Evolutionary conservation across 2,329 filamentous ascomycete genomes (phyloP).

Genomic region (Colletotrichum theobromicola): DNA sequence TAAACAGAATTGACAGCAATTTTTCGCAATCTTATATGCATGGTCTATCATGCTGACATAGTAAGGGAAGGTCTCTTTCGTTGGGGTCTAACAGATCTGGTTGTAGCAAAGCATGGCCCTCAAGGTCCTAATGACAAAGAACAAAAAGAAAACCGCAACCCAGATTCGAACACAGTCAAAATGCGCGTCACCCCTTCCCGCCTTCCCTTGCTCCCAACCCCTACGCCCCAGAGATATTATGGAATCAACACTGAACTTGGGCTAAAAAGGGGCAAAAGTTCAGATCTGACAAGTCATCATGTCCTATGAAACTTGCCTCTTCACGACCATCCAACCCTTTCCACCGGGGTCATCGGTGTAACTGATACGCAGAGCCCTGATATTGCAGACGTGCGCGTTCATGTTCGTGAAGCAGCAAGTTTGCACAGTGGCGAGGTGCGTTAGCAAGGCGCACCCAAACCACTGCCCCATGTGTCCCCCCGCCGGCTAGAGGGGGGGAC

Average conservation of each 20-base stretch:
- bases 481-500: not conserved
- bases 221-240: not conserved
- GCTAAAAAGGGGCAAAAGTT: not conserved
- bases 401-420: not conserved
- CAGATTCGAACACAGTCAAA: not conserved
- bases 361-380: not conserved
- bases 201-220: no score
- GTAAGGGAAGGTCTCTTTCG: not conserved
- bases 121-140: not conserved
- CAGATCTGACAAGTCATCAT: not conserved
- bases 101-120: not conserved
- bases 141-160: not conserved
- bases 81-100: not conserved
- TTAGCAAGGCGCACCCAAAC: not conserved
- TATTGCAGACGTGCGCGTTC: not conserved
- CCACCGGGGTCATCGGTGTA: not conserved
- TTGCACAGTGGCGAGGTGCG: not conserved
- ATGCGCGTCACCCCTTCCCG: no score
- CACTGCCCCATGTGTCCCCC: not conserved
- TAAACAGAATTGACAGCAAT: not conserved
- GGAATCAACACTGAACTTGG: not conserved
- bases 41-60: not conserved
- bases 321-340: not conserved
- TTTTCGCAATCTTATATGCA: not conserved
- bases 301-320: not conserved